Percentiles rank a stretch among this genome's conserved stretches.
These are phyloP conservation scores for Aspergillus coremiiformis DNA, from an alignment of 495 filamentous ascomycete genomes.

Conservation along the genomic window DNA sequence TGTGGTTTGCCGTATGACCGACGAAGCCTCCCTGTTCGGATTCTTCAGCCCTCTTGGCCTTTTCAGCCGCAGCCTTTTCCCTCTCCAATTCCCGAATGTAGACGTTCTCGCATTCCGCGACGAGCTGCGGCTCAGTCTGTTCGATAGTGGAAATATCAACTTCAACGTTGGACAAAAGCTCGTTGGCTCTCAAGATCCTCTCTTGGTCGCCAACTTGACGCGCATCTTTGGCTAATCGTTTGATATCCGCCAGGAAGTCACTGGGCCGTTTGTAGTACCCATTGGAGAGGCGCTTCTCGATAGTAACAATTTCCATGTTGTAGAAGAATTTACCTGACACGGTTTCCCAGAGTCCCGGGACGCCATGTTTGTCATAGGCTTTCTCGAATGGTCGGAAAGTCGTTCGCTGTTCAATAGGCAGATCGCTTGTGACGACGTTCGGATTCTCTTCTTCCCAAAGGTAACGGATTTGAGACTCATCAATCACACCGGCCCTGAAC, in stretches of 20 bases:
- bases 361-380: constrained; percentile 65
- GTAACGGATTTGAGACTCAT: constrained; percentile 63
- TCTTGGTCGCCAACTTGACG: constrained; percentile 68
- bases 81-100: constrained; percentile 69
- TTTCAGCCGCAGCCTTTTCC: constrained; percentile 56
- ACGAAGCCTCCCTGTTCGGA: constrained; percentile 24
- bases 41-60: constrained; percentile 47
- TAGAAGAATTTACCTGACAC: constrained; percentile 79
- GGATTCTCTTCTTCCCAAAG: constrained; percentile 77
- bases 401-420: constrained; percentile 50
- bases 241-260: constrained; percentile 82
- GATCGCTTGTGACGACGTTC: constrained; percentile 69
- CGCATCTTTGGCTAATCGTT: constrained; percentile 74
- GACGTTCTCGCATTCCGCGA: constrained; percentile 63
- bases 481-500: constrained; percentile 73
- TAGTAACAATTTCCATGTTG: constrained; percentile 86
- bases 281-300: constrained; percentile 89
- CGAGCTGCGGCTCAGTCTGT: constrained; percentile 51
- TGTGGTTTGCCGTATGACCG: constrained; percentile 20
- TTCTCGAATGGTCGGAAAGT: constrained; percentile 66
- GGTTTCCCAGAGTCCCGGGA: constrained; percentile 58
- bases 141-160: constrained; percentile 75
- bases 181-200: constrained; percentile 73
- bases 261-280: constrained; percentile 85
- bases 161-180: constrained; percentile 83